Base-by-base conservation (phyloP, 1,284 basidiomycete species). In the Rhodofomes roseus region DNA sequence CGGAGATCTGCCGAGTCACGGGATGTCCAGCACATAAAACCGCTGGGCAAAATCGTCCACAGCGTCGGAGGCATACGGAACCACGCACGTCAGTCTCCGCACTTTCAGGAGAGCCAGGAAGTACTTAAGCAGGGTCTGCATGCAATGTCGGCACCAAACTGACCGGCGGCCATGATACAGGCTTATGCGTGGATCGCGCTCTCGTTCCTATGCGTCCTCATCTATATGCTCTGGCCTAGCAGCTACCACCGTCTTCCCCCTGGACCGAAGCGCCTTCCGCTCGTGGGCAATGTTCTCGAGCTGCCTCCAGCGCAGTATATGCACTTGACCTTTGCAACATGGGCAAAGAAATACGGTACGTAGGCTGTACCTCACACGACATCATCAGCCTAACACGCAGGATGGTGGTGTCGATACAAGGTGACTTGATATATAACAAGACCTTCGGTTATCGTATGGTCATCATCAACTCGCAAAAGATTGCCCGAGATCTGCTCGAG, bases 261-360 rank as follows among this genome's bases (percentile, higher is more conserved):
- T 2, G 64, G 64, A 2, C 64, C 64, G 7, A 60, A 31, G 16
- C 51, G 60, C 9, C 53, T 60, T 39, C 64, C 64, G 16, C 34
- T 66, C 18, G 53, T 66, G 16, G 65, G 65, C 18, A 66, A 65
- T 36, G 31, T 63, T 1, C 58, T 61, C 16, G 57, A 65, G 29
- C 48, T 65, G 56, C 57, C 65, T 7, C 4, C 3, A 18, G 8
- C 25, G 9, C 22, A 34, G 11, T 34, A 29, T 22, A 6, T 12
- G 12, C 12, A 29, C 4, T 25, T 14, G 12, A 7, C 14, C 1
- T 48, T 48, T n/a, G 46, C 46, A 6, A 5, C 16, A 6, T 27
- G 23, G 25, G 23, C 46, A 2, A 6, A 48, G 27, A 16, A 48
- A 4, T 48, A 48, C 22, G 46, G 46, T 29, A 12, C 12, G 37